phyloP scores from a whole-genome alignment of 2,329 filamentous ascomycete genomes.

The Diaporthe australafricana region DNA sequence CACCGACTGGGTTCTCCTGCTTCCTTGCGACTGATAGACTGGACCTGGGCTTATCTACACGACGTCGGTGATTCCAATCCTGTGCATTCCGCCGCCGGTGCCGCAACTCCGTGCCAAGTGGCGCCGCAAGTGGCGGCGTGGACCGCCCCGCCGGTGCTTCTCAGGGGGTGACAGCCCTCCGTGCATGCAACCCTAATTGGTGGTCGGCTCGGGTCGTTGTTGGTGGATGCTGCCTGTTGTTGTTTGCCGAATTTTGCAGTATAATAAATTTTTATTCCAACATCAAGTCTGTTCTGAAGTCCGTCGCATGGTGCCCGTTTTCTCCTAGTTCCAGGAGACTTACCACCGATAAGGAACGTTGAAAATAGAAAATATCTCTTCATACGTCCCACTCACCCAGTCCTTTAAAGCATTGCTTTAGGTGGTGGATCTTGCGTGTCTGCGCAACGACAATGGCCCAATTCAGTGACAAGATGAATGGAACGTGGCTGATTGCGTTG shows the following conservation, averaged over 20 bases:
- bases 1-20: background rate
- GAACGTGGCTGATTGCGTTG: constrained; percentile 35
- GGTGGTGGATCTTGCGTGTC: background rate
- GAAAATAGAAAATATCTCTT: background rate
- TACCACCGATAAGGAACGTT: background rate
- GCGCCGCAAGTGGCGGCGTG: background rate
- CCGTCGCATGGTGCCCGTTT: background rate
- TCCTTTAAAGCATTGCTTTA: background rate
- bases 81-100: constrained; percentile 13
- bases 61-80: background rate
- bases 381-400: background rate
- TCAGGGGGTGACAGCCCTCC: constrained; percentile 20
- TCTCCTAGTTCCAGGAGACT: background rate
- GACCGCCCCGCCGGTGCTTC: constrained; percentile 11
- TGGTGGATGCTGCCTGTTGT: background rate
- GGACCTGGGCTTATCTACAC: background rate
- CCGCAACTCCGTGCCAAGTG: constrained; percentile 11
- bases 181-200: constrained; percentile 16
- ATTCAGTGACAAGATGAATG: constrained; percentile 28
- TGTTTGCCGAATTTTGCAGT: background rate
- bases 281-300: background rate
- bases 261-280: background rate
- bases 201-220: background rate
- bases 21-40: background rate
- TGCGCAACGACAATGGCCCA: constrained; percentile 2